Evolutionary conservation across 177 flowering plant genomes (phyloP).

Genomic region (Vitis hybrid): DNA sequence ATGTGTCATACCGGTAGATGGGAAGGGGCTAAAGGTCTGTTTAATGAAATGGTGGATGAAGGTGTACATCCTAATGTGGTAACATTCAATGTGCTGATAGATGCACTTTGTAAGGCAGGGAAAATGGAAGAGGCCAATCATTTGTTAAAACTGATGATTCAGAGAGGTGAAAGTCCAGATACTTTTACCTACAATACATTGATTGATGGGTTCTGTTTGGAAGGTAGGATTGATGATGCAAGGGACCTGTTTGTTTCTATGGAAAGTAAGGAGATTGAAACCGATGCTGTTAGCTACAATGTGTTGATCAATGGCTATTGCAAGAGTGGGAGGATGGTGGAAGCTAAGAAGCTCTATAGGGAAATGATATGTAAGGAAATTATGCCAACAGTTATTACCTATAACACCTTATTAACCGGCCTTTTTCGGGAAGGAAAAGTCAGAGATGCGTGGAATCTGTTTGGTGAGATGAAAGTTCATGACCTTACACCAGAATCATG

Average conservation of each 20-base stretch:
- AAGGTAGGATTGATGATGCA: constrained; percentile 27
- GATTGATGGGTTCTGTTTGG: constrained; percentile 31
- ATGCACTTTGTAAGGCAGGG: constrained; percentile 30
- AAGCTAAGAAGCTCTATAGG: constrained; percentile 25
- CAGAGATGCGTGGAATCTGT: constrained; percentile 21
- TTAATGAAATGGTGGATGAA: constrained; percentile 36
- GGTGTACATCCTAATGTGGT: constrained; percentile 37
- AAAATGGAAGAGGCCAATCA: constrained; percentile 29
- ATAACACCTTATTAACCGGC: constrained; percentile 23
- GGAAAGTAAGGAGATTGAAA: constrained; percentile 21
- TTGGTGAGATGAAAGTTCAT: constrained; percentile 25
- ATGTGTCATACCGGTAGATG: constrained; percentile 23
- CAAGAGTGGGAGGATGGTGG: constrained; percentile 19
- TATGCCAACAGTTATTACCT: constrained; percentile 27
- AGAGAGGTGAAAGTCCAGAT: constrained; percentile 31
- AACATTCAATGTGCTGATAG: constrained; percentile 33
- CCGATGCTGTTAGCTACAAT: constrained; percentile 25
- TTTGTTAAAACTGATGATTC: constrained; percentile 34
- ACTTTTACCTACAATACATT: constrained; percentile 27
- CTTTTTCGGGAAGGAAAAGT: constrained; percentile 30
- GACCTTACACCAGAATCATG: constrained; percentile 8
- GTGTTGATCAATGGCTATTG: constrained; percentile 35
- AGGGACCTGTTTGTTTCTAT: constrained; percentile 28
- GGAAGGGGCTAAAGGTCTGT: constrained; percentile 28
- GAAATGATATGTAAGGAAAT: constrained; percentile 27